Base-by-base conservation (phyloP, 164 flowering plant genomes). In the Dillenia turbinata region DNA sequence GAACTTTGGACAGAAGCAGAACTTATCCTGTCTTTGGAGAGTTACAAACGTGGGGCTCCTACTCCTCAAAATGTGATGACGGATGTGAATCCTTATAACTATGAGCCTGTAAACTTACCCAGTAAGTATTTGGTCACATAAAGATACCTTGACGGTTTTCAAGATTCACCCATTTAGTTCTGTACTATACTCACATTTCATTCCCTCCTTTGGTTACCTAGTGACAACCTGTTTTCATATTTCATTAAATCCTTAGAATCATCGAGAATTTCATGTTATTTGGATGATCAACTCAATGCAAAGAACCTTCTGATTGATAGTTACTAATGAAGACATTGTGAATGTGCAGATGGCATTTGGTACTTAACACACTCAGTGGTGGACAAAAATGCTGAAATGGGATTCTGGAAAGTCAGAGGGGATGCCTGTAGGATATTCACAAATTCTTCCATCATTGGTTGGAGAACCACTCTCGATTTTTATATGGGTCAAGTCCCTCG, bases 401-500 rank as follows among this genome's bases (percentile, higher is more conserved):
- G 91, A 61, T 64, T 58, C 66, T 86, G 91, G 91, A 69, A 65
- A 60, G 65, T 60, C 26, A 73, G 55, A 47, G 84, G 72, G 52
- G 79, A 75, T 55, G 66, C 78, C 40, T 51, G 47, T 64, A 59
- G 44, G 46, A 55, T 78, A 61, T 66, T 52, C n/a, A 48, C 63
- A 44, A 52, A 71, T 57, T 56, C 77, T 62, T 1, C 46, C 12
- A 59, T 72, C 19, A 70, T 52, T 61, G 91, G 86, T 52, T 77
- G 80, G 80, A 83, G 73, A 59, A 77, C 75, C 17, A 78, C 86
- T 53, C 59, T 64, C 47, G 80, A 79, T 26, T 82, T 73, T 67
- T 75, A 67, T 59, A 67, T 60, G 52, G 80, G 81, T 33, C 64
- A 51, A 53, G 73, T 64, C 13, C 79, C 79, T 46, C 8, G 53